These are phyloP conservation scores for Lentinula detonsa DNA, from an alignment of 768 basidiomycete species.

Conservation along the genomic window DNA sequence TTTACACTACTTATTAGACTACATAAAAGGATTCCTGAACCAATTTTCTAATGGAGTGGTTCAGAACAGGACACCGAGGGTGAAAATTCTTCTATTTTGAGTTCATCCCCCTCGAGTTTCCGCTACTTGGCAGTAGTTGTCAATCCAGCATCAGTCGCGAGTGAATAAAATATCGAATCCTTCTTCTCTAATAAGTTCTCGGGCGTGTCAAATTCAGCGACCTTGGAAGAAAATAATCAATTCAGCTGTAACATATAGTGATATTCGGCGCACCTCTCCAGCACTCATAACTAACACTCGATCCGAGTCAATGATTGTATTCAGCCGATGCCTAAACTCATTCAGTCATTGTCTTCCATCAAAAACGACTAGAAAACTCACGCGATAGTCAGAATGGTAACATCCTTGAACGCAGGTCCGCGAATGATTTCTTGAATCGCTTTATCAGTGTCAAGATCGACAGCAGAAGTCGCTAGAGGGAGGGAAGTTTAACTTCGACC, in stretches of 20 bases:
- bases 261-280: constrained; percentile 47
- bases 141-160: constrained; percentile 63
- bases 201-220: constrained; percentile 81
- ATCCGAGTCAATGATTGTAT: constrained; percentile 80
- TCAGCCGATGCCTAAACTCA: constrained; percentile 58
- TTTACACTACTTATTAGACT: background rate
- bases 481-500: constrained; percentile 1
- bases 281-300: constrained; percentile 77
- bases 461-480: constrained; percentile 1
- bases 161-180: constrained; percentile 52
- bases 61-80: no score
- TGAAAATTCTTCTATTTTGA: no score
- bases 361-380: constrained; percentile 29
- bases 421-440: constrained; percentile 86
- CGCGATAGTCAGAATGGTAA: constrained; percentile 87
- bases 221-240: constrained; percentile 22
- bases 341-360: background rate
- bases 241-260: background rate
- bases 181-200: constrained; percentile 51
- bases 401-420: constrained; percentile 68
- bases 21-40: no score
- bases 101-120: background rate
- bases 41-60: no score
- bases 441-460: constrained; percentile 48
- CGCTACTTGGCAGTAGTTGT: background rate